Evolutionary conservation across 257 asterid species (phyloP), one percentile per base, ranked within the genome.

Genomic region (Solanum ossicruentum): DNA sequence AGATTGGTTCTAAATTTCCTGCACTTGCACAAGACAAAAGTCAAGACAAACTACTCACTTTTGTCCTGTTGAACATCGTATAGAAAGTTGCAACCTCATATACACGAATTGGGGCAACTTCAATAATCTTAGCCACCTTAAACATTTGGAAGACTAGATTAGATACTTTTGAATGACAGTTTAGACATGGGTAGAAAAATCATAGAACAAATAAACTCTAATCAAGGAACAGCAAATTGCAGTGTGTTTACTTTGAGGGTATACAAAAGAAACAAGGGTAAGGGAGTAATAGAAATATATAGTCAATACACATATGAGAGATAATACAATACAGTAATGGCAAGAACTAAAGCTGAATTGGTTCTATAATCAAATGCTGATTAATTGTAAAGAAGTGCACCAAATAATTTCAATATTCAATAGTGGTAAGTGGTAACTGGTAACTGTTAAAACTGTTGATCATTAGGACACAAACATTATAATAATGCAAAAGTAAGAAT

Each of bases 71-170:
- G 92, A 97, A 97, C 99, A 97, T 97, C 39, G 99, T 95, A 86
- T 97, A 97, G 93, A 97, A 97, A 86, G 99, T 97, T 86, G 95
- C 99, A 72, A 97, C 99, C 90, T 97, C 99, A 86, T 90, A 97
- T 28, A 97, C 99, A 86, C 99, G 98, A 88, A 97, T 97, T 11
- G 99, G 98, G 81, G 99, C 91, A 85, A 97, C 99, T 90, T 94
- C 99, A 88, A 97, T 84, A 85, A 97, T 85, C 86, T 93, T 97
- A 65, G 99, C 99, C 79, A 97, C 97, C 99, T 97, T 87, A 10
- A 84, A 49, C 84, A 85, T 85, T 81, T 71, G 83, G 15, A 87
- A 32, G n/a, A 66, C 54, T 21, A 51, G 6, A 43, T 75, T 55
- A 83, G 82, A 52, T 26, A 10, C 65, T 26, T 52, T 26, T 52